These are phyloP conservation scores for Daldinia sp. DNA, from an alignment of 2,329 filamentous ascomycete genomes.

Conservation along the genomic window DNA sequence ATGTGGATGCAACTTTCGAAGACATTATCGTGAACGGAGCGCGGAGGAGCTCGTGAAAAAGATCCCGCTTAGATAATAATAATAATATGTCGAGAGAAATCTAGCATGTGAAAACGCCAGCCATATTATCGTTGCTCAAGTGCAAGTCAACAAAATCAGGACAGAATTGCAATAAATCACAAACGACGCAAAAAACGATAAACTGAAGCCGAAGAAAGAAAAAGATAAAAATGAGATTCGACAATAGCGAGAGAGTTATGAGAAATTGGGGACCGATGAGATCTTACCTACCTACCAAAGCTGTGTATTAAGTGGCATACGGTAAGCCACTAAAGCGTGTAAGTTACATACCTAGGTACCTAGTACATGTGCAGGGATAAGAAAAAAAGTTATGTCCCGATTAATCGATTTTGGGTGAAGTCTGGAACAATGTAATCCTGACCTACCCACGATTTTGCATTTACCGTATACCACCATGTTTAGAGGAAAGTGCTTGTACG, in stretches of 20 bases:
- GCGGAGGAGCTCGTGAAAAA: constrained; percentile 7
- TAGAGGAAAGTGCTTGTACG: background rate
- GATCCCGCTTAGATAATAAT: constrained; percentile 7
- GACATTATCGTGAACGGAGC: constrained; percentile 25
- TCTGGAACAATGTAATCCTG: constrained; percentile 20
- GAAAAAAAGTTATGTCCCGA: constrained; percentile 15
- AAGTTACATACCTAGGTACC: constrained; percentile 8
- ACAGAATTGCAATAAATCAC: background rate
- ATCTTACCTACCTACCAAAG: constrained; percentile 17
- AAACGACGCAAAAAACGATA: constrained; percentile 3
- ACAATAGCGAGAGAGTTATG: constrained; percentile 17
- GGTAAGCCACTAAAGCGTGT: constrained; percentile 24
- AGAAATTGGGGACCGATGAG: constrained; percentile 28
- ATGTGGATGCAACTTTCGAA: constrained; percentile 28
- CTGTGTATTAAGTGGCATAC: constrained; percentile 18
- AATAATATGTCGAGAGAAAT: constrained; percentile 8
- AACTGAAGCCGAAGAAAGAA: constrained; percentile 8
- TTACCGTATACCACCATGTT: no score
- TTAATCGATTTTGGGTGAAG: constrained; percentile 24
- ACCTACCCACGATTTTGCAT: constrained; percentile 8
- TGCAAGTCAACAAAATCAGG: background rate
- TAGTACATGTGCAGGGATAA: constrained; percentile 9
- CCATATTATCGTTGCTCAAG: constrained; percentile 18
- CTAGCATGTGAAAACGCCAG: constrained; percentile 21
- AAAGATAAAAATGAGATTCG: constrained; percentile 6